Evolutionary conservation across 352 stramenopile species (phyloP).

Genomic region (Globisporangium perplexum): DNA sequence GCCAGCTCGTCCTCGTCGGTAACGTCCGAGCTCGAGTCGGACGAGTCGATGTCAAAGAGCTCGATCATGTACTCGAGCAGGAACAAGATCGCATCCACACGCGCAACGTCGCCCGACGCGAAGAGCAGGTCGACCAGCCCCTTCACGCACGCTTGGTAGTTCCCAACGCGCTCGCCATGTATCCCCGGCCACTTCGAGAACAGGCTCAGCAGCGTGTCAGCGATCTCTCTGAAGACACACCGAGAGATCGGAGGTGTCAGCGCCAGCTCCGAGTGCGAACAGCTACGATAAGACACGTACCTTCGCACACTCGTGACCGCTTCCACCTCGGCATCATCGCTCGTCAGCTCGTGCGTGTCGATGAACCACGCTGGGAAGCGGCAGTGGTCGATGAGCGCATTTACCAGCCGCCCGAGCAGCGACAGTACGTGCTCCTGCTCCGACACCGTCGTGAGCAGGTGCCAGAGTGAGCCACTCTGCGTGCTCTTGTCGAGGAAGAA

Average conservation of each 20-base stretch:
- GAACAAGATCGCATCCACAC: slow-evolving; percentile 64
- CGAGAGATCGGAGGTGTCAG: background rate
- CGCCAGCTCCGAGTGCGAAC: background rate
- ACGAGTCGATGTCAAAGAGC: slow-evolving; percentile 79
- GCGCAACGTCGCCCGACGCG: slow-evolving; percentile 40
- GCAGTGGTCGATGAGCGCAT: slow-evolving; percentile 57
- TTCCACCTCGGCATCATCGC: slow-evolving; percentile 59
- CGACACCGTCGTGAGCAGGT: slow-evolving; percentile 24
- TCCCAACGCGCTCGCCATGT: slow-evolving; percentile 23
- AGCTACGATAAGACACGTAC: slow-evolving; percentile 17
- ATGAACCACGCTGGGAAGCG: slow-evolving; percentile 58
- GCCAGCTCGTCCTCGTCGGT: slow-evolving; percentile 20
- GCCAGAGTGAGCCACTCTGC: slow-evolving; percentile 34
- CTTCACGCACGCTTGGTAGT: slow-evolving; percentile 53
- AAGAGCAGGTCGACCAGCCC: slow-evolving; percentile 47
- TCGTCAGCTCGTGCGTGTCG: slow-evolving; percentile 38
- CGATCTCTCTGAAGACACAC: slow-evolving; percentile 50
- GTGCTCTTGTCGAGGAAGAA: slow-evolving; percentile 72
- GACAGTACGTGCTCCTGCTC: slow-evolving; percentile 31
- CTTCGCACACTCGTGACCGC: slow-evolving; percentile 39
- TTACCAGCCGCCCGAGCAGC: slow-evolving; percentile 60
- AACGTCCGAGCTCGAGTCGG: slow-evolving; percentile 48
- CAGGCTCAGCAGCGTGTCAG: slow-evolving; percentile 73
- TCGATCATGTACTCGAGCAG: slow-evolving; percentile 75
- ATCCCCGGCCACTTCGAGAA: slow-evolving; percentile 75